Conservation (phyloP, 208 protist species). For the Leptomonas pyrrhocoris region DNA sequence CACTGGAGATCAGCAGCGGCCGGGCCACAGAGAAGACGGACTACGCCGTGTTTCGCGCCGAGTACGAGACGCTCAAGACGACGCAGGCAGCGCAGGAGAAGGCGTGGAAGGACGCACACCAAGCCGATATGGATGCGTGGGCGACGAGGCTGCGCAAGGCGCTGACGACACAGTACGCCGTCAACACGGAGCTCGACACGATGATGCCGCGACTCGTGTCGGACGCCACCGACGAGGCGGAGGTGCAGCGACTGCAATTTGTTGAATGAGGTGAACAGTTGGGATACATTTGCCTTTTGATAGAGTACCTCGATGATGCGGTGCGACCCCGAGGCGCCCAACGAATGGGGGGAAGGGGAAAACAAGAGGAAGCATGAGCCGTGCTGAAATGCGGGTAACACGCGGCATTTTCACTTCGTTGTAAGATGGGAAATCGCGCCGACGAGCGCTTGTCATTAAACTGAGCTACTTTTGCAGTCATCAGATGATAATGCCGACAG, state of each 20-base stretch:
- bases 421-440: too few species aligned
- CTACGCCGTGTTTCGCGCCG: conserved; percentile 49
- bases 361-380: too few species aligned
- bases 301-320: too few species aligned
- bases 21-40: conserved; percentile 44
- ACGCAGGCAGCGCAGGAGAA: conserved; percentile 53
- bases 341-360: too few species aligned
- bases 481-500: too few species aligned
- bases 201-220: conserved; percentile 68
- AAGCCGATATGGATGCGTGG: conserved; percentile 51
- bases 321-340: too few species aligned
- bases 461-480: too few species aligned
- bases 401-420: too few species aligned
- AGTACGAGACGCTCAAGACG: conserved; percentile 43
- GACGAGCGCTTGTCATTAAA: too few species aligned
- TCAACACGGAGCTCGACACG: conserved; percentile 74
- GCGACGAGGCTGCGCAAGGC: conserved; percentile 54
- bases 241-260: conserved; percentile 47
- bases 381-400: too few species aligned
- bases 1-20: conserved; percentile 71
- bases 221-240: conserved; percentile 78
- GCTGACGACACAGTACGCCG: conserved; percentile 53
- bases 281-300: too few species aligned
- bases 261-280: conserved; percentile 3
- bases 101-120: conserved; percentile 40